Base-by-base conservation (phyloP, 2,329 filamentous ascomycete species). In the Monilinia polystroma region DNA sequence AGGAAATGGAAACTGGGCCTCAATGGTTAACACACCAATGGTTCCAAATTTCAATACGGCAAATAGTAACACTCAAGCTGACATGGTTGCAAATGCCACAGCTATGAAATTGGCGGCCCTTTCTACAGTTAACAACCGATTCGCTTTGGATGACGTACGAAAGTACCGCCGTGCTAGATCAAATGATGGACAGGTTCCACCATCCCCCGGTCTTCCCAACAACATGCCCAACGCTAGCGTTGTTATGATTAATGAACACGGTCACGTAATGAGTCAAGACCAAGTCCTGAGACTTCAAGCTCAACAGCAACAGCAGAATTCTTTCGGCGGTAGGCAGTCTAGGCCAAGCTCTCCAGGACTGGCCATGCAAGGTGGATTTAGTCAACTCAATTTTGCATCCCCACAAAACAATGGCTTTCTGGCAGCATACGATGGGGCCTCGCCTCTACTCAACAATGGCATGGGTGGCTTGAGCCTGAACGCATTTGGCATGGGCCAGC, bases 51-150 rank as follows among this genome's bases (percentile, higher is more conserved):
- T 98, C 78, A 89, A 85, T 70, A 78, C 78, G 41, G 80, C 83
- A 68, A 83, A 82, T 72, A 79, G 76, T 65, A 80, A 83, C 20
- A 78, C 78, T 69, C 93, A 97, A 77, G 93, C 93, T 20, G 95
- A 99, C 75, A 98, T 98, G 94, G 90, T 99, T 67, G 95, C 95
- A 68, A 99, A 98, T 76, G 95, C 95, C 35, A 98, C 95, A 20
- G 95, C 95, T 29, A 99, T 99, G 95, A 99, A 99, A 79, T 85
- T 99, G 63, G 95, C 95, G 56, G 95, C 95, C 23, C 83, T 99
- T 56, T 98, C 94, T 6, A 99, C 95, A 3, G 95, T 99, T 60
- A 99, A 98, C 82, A 99, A 98, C 78, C 91, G 95, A 53, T 97
- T 99, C 75, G 93, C 95, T 63, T 84, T 99, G 68, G 95, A 99